phyloP scores from a whole-genome alignment of 2,329 filamentous ascomycete species.

The Cucurbitaria berberidis region DNA sequence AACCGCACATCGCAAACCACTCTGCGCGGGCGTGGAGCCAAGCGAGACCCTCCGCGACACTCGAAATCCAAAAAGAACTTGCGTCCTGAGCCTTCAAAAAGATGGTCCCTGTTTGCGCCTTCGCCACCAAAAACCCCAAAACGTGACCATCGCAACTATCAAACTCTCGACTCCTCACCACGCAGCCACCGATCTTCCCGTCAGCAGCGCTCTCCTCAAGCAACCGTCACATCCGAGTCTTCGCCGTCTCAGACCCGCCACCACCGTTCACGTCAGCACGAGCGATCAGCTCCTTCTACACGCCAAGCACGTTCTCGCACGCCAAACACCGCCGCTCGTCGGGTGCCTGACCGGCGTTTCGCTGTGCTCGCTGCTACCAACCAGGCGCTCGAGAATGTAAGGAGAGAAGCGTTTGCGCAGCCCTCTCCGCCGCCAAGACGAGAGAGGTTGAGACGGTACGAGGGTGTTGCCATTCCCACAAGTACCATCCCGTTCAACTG shows the following conservation, averaged over 20 bases:
- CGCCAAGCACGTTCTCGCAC: slow-evolving; percentile 39
- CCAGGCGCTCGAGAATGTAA: slow-evolving; percentile 43
- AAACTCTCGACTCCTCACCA: slow-evolving; percentile 37
- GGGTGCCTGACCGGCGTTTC: slow-evolving; percentile 46
- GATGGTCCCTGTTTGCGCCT: slow-evolving; percentile 40
- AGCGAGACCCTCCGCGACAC: slow-evolving; percentile 42
- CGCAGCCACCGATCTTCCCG: slow-evolving; percentile 38
- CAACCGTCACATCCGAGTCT: slow-evolving; percentile 20
- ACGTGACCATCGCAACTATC: slow-evolving; percentile 29
- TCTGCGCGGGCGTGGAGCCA: slow-evolving; percentile 44
- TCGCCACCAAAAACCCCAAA: slow-evolving; percentile 40
- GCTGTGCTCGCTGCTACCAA: slow-evolving; percentile 48
- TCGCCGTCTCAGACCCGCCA: slow-evolving; percentile 33
- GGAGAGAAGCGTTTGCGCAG: slow-evolving; percentile 45
- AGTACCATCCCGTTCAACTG: slow-evolving; percentile 45
- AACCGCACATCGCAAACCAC: slow-evolving; percentile 44
- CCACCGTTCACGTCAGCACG: slow-evolving; percentile 38
- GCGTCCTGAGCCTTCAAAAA: slow-evolving; percentile 30
- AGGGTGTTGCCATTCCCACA: slow-evolving; percentile 40
- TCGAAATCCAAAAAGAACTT: slow-evolving; percentile 40
- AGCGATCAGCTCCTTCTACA: slow-evolving; percentile 25
- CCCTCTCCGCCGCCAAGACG: slow-evolving; percentile 42
- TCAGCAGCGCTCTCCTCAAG: slow-evolving; percentile 25
- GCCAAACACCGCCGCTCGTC: slow-evolving; percentile 42
- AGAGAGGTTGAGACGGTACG: slow-evolving; percentile 41